Base-by-base conservation (phyloP, 495 filamentous ascomycete genomes). In the Aspergillus sclerotiicarbonarius region DNA sequence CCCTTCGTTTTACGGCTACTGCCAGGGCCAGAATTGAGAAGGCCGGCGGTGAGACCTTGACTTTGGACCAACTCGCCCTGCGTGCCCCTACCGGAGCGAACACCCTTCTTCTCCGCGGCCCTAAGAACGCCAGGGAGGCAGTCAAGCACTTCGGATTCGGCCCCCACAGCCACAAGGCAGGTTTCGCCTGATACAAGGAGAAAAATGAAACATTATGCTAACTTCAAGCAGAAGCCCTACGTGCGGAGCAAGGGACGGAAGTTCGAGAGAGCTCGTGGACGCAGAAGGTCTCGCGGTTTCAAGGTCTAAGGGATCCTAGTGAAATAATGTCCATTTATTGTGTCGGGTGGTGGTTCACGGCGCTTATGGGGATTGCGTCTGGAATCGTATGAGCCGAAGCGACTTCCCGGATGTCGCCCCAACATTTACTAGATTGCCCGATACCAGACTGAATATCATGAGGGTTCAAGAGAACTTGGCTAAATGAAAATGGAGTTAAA, bases 71-170 rank as follows among this genome's bases (percentile, higher is more conserved):
- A 83, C 85, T 98, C 64, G 94, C 94, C 66, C 82, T 95, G 60
- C 86, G 94, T 69, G 86, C 90, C 58, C 94, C 94, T 56, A 98
- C 92, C 62, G 94, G 94, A 70, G 83, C 85, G 75, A 96, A 96
- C 84, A 97, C 93, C 51, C 83, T 98, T 54, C 83, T 98, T 49
- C 87, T 98, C 72, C 86, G 95, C 71, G 94, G 94, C 59, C 90
- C 95, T 68, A 97, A 96, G 91, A 97, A 96, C 76, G 76, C 90
- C 59, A 84, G 94, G 63, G 94, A 98, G 87, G 92, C 94, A 49
- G 82, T 97, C 70, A 98, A 96, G 88, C 95, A 98, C 82, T 98
- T 98, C 74, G 94, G 94, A 67, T 88, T 98, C 66, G 94, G 94
- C 52, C 94, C 94, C 50, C 94, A 98, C 84, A 90, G 86, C 76